Evolutionary conservation across 345 rosid species (phyloP), one percentile per base, ranked within the genome.

Genomic region (Heritiera fomes): DNA sequence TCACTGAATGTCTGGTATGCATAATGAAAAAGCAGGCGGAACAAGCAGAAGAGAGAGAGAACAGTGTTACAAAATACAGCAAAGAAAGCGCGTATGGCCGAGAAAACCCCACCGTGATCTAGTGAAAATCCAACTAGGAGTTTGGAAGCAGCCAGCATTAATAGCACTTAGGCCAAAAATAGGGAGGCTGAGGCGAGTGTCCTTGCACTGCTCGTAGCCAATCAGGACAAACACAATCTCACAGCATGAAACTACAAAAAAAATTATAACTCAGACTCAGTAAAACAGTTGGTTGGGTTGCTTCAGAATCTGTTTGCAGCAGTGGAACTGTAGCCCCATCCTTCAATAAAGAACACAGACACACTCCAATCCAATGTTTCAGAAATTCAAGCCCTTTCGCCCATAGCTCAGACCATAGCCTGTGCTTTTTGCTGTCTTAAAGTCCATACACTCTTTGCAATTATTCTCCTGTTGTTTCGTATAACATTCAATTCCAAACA

Each of bases 1-100:
- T 85, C 82, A 79, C 85, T 84, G 86, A 64, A 71, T 78, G 79
- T 82, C 81, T 71, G 71, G 77, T 23, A 32, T 38, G 79, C 78
- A 60, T 23, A 23, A 70, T 40, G 43, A 75, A 49, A 79, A 75
- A 47, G 53, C 76, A 77, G 49, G 62, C 61, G 50, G 38, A 13
- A 61, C 23, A 0, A 56, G 9, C 23, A 20, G 30, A 58, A 58
- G 60, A 55, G 60, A 55, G 8, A 30, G 46, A 65, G 18, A 12
- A 56, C 58, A 71, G 18, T 59, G 62, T 14, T 32, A 4, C 0
- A 40, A 15, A 59, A 47, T 17, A 61, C 28, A 59, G 38, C 8
- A 47, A 45, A 38, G 69, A 32, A 14, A 49, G 46, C 79, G 78
- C 78, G 65, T 62, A 62, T 78, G 78, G 83, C 80, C 79, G 79